Evolutionary conservation across 2,329 filamentous ascomycete species (phyloP), one percentile per base, ranked within the genome.

Genomic region (Hypoxylon sp.): DNA sequence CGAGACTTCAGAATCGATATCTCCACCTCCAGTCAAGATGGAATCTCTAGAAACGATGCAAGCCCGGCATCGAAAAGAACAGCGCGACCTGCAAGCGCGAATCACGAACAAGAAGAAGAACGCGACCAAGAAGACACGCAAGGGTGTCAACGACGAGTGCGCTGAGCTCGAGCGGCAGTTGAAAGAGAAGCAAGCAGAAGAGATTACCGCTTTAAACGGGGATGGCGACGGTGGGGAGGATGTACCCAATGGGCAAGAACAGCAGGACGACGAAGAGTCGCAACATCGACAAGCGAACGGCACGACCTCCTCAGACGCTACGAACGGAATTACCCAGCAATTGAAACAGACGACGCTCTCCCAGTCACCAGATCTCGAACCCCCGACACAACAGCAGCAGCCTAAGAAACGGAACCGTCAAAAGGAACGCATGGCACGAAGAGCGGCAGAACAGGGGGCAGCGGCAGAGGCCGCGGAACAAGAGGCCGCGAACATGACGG

Each of bases 91-190:
- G 27, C 93, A 97, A 79, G 87, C 89, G 55, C 90, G 91, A 66
- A 90, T 97, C 76, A 98, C 93, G 4, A 94, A 92, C 82, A 98
- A 98, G 86, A 99, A 98, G 86, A 98, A 98, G 85, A 91, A 92
- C 73, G 94, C 96, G 15, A 97, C 92, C 51, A 99, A 98, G 82
- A 93, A 89, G 88, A 94, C 86, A 73, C 88, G 83, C 75, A 93
- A 91, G 78, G 90, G 91, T 29, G 84, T 95, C 76, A 93, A 92
- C 44, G 86, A 91, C 57, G 92, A 95, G 77, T 93, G 93, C 72
- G 91, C 91, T 67, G 84, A 87, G 58, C 83, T 93, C 71, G 92
- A 95, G 79, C 83, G 87, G 6, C 81, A 88, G 61, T 77, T 93
- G 46, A 89, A 88, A 69, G 90, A 92, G 75, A 84, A 86, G 71